Evolutionary conservation across 768 basidiomycete species (phyloP).

Genomic region (Clitopilus hobsonii): DNA sequence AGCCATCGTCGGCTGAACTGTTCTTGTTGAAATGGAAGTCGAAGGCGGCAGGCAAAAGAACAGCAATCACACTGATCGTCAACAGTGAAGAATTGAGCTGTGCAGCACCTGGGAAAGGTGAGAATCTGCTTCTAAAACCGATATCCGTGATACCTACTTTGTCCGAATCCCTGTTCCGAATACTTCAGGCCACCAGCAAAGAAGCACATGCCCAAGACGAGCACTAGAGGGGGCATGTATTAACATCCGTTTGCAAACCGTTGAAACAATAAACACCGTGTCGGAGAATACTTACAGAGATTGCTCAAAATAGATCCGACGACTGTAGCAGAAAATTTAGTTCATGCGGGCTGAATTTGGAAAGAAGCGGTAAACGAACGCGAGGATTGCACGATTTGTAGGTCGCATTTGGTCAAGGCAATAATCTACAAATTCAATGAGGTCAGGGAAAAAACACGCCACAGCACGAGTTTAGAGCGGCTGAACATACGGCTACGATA

Average conservation of each 20-base stretch:
- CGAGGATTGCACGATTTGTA: slow-evolving; percentile 77
- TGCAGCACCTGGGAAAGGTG: slow-evolving; percentile 38
- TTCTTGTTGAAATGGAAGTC: slow-evolving; percentile 43
- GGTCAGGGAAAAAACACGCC: neutral
- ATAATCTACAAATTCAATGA: slow-evolving; percentile 32
- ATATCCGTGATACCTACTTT: slow-evolving; percentile 43
- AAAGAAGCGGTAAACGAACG: slow-evolving; percentile 39
- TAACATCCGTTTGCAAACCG: neutral
- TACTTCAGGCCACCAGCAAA: slow-evolving; percentile 78
- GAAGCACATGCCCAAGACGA: slow-evolving; percentile 89
- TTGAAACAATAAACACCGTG: neutral
- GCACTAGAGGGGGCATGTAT: slow-evolving; percentile 35
- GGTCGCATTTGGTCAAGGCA: slow-evolving; percentile 47
- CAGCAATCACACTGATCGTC: slow-evolving; percentile 74
- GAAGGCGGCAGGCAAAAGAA: slow-evolving; percentile 78
- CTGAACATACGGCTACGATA: slow-evolving; percentile 66
- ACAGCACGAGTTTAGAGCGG: neutral
- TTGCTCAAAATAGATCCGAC: slow-evolving; percentile 87
- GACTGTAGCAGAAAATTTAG: slow-evolving; percentile 38
- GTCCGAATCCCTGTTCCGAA: slow-evolving; percentile 75
- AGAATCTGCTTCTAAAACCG: neutral
- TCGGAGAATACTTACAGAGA: slow-evolving; percentile 48
- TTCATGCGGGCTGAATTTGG: slow-evolving; percentile 1
- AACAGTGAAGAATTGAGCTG: slow-evolving; percentile 75
- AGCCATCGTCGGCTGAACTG: slow-evolving; percentile 8